Evolutionary conservation across 495 filamentous ascomycete species (phyloP).

Genomic region (Neurospora cerealis): DNA sequence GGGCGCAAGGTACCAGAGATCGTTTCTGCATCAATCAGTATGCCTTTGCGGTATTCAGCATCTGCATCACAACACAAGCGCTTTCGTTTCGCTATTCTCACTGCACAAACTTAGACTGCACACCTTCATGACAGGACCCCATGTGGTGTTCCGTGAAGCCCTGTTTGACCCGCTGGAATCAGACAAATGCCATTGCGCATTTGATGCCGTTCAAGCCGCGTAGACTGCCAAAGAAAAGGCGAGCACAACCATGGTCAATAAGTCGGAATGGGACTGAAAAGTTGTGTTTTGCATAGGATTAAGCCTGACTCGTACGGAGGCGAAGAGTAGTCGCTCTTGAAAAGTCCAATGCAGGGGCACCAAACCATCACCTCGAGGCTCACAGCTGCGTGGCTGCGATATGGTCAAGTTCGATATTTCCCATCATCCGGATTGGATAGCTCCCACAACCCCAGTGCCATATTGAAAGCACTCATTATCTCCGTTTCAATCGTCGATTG

Average conservation of each 20-base stretch:
- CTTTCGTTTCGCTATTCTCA: background rate
- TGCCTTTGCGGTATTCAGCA: background rate
- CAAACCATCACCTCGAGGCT: background rate
- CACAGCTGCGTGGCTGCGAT: background rate
- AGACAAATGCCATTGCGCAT: slow-evolving; percentile 8
- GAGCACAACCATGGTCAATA: background rate
- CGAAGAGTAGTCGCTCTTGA: background rate
- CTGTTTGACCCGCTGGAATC: slow-evolving; percentile 18
- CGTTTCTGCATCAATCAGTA: slow-evolving; percentile 11
- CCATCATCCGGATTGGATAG: background rate
- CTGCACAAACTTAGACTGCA: background rate
- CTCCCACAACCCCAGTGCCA: slow-evolving; percentile 2
- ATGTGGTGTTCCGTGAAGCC: slow-evolving; percentile 5
- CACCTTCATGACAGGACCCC: background rate
- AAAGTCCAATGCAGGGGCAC: background rate
- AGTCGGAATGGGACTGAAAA: background rate
- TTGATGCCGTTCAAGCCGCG: background rate
- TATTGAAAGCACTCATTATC: slow-evolving; percentile 6
- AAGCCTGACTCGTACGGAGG: background rate
- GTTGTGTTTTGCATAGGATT: background rate
- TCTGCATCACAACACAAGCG: background rate
- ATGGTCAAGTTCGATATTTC: background rate
- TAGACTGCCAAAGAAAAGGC: background rate
- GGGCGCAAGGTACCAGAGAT: slow-evolving; percentile 9
- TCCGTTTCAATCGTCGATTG: slow-evolving; percentile 8